Conservation (phyloP, 1,139 yeast genomes). For the Blastobotrys apis region DNA sequence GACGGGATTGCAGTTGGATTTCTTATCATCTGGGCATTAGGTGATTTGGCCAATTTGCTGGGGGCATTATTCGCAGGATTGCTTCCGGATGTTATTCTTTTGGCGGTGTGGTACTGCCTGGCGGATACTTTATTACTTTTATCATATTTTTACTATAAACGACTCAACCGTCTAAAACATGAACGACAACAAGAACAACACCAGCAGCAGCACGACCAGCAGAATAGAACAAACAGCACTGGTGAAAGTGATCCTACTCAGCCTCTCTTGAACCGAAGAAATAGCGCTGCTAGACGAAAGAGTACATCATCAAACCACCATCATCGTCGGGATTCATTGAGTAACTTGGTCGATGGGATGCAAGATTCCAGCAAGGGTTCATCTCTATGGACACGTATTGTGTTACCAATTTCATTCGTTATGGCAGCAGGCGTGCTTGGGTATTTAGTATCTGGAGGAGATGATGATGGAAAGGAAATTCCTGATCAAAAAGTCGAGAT, state of each 20-base stretch:
- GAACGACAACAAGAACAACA: slow-evolving; percentile 2
- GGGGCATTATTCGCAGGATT: slow-evolving; percentile 72
- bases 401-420: slow-evolving; percentile 62
- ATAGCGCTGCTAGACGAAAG: slow-evolving; percentile 24
- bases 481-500: slow-evolving; percentile 31
- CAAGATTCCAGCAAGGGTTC: slow-evolving; percentile 16
- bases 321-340: slow-evolving; percentile 26
- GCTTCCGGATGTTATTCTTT: slow-evolving; percentile 62
- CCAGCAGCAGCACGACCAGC: slow-evolving; percentile 19
- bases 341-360: slow-evolving; percentile 24
- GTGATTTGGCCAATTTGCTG: slow-evolving; percentile 62
- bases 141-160: slow-evolving; percentile 52
- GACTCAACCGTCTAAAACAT: neutral
- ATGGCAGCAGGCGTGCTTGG: slow-evolving; percentile 63
- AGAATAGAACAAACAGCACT: slow-evolving; percentile 14
- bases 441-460: slow-evolving; percentile 44
- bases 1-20: slow-evolving; percentile 76
- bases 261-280: slow-evolving; percentile 26
- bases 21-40: slow-evolving; percentile 65
- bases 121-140: slow-evolving; percentile 60
- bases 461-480: slow-evolving; percentile 18
- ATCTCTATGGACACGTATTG: slow-evolving; percentile 42
- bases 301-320: slow-evolving; percentile 19
- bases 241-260: slow-evolving; percentile 21
- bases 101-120: slow-evolving; percentile 72